Evolutionary conservation across 768 basidiomycete genomes (phyloP).

Genomic region (Hypholoma fasciculare): DNA sequence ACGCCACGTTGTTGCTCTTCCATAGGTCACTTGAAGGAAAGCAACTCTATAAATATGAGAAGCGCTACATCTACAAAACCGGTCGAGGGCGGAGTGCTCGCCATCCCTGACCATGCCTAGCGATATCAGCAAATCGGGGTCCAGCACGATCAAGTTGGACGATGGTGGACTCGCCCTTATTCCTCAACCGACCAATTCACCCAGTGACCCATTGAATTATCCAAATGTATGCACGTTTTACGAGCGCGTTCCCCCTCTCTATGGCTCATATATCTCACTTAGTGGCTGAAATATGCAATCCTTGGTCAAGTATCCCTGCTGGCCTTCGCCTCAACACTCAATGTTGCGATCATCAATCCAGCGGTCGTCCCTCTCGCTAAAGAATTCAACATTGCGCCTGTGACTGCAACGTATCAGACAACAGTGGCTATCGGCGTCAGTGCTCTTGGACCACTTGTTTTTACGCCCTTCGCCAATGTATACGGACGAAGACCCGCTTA

Average conservation of each 20-base stretch:
- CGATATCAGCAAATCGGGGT: neutral
- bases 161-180: slow-evolving; percentile 37
- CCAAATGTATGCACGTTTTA: slow-evolving; percentile 26
- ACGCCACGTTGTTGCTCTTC: no score
- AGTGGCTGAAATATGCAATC: slow-evolving; percentile 38
- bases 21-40: no score
- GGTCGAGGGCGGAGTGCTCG: neutral
- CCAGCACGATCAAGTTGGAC: slow-evolving; percentile 28
- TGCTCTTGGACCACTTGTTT: slow-evolving; percentile 35
- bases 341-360: slow-evolving; percentile 37
- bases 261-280: neutral
- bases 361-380: slow-evolving; percentile 36
- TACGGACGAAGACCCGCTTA: slow-evolving; percentile 39
- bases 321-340: slow-evolving; percentile 37
- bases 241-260: neutral
- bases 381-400: slow-evolving; percentile 34
- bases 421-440: slow-evolving; percentile 36
- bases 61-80: no score
- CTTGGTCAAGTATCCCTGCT: slow-evolving; percentile 32
- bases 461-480: slow-evolving; percentile 40
- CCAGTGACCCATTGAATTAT: slow-evolving; percentile 43
- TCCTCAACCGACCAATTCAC: slow-evolving; percentile 39
- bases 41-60: no score
- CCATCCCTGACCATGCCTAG: neutral
- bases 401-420: slow-evolving; percentile 41